Evolutionary conservation across 2,329 filamentous ascomycete genomes (phyloP).

Genomic region (Parafenestella ontariensis): DNA sequence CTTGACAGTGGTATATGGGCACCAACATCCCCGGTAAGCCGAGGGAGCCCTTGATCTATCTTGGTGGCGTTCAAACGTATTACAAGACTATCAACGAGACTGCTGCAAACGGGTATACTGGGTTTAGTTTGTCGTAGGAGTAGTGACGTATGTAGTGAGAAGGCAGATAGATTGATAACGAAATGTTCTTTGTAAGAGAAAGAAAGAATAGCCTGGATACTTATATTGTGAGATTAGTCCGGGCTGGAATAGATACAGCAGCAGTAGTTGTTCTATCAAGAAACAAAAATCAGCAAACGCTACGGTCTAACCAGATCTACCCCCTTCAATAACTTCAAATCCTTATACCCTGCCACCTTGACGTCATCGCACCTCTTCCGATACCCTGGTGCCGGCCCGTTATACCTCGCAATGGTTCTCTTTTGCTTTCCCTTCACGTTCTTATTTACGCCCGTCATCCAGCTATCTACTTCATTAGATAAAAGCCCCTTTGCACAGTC

Average conservation of each 20-base stretch:
- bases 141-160: too few species aligned
- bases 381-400: constrained; percentile 55
- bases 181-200: too few species aligned
- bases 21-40: constrained; percentile 62
- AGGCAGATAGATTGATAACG: too few species aligned
- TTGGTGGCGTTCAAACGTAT: constrained; percentile 42
- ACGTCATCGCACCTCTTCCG: constrained; percentile 42
- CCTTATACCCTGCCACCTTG: constrained; percentile 26
- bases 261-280: too few species aligned
- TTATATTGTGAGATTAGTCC: too few species aligned
- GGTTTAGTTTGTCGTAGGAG: constrained; percentile 12
- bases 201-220: too few species aligned
- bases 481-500: constrained; percentile 55
- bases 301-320: neutral
- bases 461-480: constrained; percentile 59
- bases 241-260: too few species aligned
- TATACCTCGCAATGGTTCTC: constrained; percentile 57
- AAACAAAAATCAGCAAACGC: neutral
- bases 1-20: constrained; percentile 61
- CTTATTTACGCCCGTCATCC: constrained; percentile 64
- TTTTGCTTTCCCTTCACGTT: constrained; percentile 54
- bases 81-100: constrained; percentile 25
- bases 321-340: constrained; percentile 22
- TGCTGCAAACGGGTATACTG: constrained; percentile 21
- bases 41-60: constrained; percentile 60